Conservation (phyloP, 148 eudicot species). For the Pharnaceum exiguum region DNA sequence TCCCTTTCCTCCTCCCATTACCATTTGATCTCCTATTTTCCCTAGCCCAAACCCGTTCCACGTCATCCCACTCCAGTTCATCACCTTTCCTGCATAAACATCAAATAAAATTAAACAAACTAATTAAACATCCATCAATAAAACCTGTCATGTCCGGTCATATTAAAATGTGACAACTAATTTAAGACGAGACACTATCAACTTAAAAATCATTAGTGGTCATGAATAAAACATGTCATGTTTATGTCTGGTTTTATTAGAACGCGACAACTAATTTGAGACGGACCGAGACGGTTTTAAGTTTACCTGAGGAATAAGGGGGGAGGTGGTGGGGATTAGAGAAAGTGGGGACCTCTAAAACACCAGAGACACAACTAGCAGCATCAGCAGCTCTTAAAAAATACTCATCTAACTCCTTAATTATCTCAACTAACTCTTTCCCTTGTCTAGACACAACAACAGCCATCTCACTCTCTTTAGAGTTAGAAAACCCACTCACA, state of each 20-base stretch:
- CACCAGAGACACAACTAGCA: slow-evolving; percentile 43
- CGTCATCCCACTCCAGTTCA: slow-evolving; percentile 48
- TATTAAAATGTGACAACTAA: too few species aligned
- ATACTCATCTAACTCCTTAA: slow-evolving; percentile 78
- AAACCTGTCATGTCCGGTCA: too few species aligned
- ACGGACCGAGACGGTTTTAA: background rate
- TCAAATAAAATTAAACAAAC: background rate
- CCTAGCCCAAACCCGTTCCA: slow-evolving; percentile 44
- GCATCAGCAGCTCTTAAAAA: slow-evolving; percentile 80
- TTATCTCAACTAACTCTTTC: slow-evolving; percentile 84
- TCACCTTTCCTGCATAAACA: too few species aligned
- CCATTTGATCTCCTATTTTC: slow-evolving; percentile 35
- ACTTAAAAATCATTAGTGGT: too few species aligned
- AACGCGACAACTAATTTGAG: too few species aligned
- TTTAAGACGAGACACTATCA: too few species aligned
- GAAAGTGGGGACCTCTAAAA: slow-evolving; percentile 53
- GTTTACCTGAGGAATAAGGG: background rate
- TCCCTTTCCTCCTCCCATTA: slow-evolving; percentile 22
- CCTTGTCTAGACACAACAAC: slow-evolving; percentile 58
- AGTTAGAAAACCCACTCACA: slow-evolving; percentile 42
- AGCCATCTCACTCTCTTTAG: slow-evolving; percentile 50
- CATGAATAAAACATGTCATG: too few species aligned
- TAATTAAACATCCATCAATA: background rate
- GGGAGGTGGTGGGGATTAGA: background rate
- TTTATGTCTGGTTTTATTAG: too few species aligned